phyloP scores from a whole-genome alignment of 1,284 basidiomycete species.

The Melampsora abietis-canadensis region DNA sequence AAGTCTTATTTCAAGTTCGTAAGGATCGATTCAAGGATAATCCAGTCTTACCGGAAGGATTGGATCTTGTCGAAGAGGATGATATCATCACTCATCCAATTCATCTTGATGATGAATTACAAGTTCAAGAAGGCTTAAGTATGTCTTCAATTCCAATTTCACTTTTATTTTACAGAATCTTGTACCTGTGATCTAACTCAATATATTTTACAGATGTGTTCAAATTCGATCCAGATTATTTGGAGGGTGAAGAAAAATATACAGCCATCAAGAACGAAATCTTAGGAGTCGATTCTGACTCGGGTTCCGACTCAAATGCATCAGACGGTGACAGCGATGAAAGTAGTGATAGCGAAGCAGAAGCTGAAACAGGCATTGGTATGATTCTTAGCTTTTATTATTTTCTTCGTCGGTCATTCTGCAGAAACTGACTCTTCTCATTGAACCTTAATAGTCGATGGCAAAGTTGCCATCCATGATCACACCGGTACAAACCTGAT shows the following conservation, averaged over 20 bases:
- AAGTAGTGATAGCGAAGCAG: constrained; percentile 61
- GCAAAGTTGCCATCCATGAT: constrained; percentile 84
- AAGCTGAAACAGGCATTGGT: constrained; percentile 61
- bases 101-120: constrained; percentile 83
- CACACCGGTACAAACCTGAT: constrained; percentile 91
- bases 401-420: neutral
- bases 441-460: constrained; percentile 10
- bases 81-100: constrained; percentile 88
- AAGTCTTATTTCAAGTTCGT: constrained; percentile 94
- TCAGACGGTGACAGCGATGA: constrained; percentile 56
- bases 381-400: neutral
- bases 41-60: constrained; percentile 81
- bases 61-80: constrained; percentile 96
- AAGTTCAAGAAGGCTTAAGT: constrained; percentile 92
- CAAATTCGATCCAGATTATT: constrained; percentile 84
- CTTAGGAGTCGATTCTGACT: constrained; percentile 61
- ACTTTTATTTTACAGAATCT: neutral
- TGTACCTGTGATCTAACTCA: neutral
- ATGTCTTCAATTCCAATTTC: constrained; percentile 53
- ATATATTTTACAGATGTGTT: constrained; percentile 69
- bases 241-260: constrained; percentile 92
- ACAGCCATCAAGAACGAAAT: constrained; percentile 88
- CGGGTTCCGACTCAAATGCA: constrained; percentile 46
- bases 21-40: constrained; percentile 99
- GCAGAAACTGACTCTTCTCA: neutral